Evolutionary conservation across 805 yeast genomes (phyloP).

Genomic region (Helenozyma baotianmanensis): DNA sequence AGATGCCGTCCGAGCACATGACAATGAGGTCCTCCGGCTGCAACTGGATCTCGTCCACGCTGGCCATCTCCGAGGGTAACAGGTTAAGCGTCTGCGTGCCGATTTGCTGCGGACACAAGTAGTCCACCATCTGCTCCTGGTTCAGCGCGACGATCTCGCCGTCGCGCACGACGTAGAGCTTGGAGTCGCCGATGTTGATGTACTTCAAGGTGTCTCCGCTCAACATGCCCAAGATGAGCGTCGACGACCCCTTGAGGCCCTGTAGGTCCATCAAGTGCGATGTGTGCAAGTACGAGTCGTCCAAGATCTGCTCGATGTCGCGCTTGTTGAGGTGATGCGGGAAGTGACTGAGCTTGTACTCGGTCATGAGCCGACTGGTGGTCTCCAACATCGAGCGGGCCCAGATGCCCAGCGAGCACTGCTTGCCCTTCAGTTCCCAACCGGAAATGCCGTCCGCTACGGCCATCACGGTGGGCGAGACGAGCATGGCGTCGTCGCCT

Average conservation of each 20-base stretch:
- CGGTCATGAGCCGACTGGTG: constrained; percentile 41
- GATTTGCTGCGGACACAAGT: constrained; percentile 49
- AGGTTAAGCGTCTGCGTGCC: constrained; percentile 45
- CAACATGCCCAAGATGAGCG: constrained; percentile 45
- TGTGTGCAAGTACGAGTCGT: constrained; percentile 45
- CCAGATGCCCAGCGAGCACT: constrained; percentile 48
- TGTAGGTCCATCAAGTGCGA: constrained; percentile 49
- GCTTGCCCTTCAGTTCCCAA: constrained; percentile 42
- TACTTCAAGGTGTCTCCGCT: constrained; percentile 43
- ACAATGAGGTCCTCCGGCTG: constrained; percentile 40
- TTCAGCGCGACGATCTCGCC: constrained; percentile 40
- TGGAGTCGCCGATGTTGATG: constrained; percentile 51
- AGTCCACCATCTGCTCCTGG: constrained; percentile 43
- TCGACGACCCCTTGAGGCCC: constrained; percentile 44
- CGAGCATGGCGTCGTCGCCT: constrained; percentile 57
- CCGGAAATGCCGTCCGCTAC: constrained; percentile 58
- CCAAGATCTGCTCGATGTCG: constrained; percentile 41
- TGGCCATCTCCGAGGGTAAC: constrained; percentile 45
- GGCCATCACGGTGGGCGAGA: constrained; percentile 48
- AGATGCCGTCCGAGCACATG: constrained; percentile 50
- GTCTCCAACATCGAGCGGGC: constrained; percentile 51
- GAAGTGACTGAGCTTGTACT: constrained; percentile 36
- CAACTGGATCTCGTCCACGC: constrained; percentile 39
- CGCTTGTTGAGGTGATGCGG: constrained; percentile 36
- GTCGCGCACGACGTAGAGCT: constrained; percentile 43